These are phyloP conservation scores for Teratosphaeria epicoccoides DNA, from an alignment of 2,329 filamentous ascomycete genomes.

Conservation along the genomic window DNA sequence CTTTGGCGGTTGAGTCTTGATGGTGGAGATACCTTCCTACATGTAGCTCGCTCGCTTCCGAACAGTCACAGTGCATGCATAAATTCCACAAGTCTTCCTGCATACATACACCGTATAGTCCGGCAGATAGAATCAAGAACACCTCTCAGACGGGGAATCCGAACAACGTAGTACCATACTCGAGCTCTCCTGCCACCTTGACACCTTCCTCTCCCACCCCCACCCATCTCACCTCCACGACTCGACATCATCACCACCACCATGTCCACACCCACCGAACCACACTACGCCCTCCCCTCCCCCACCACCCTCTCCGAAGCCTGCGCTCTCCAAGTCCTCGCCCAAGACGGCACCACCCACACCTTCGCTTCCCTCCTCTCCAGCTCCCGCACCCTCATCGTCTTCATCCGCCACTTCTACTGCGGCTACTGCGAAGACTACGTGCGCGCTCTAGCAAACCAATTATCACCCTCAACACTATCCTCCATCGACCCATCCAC, in stretches of 20 bases:
- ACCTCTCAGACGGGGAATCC: too few species aligned
- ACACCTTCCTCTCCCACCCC: not conserved
- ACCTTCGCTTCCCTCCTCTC: constrained; percentile 13
- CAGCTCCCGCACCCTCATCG: constrained; percentile 14
- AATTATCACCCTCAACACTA: constrained; percentile 11
- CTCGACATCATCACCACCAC: not conserved
- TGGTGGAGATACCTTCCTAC: too few species aligned
- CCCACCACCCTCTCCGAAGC: constrained; percentile 12
- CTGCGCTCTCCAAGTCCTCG: constrained; percentile 15
- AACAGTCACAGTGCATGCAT: not conserved
- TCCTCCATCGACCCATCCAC: constrained; percentile 11
- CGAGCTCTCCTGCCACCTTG: not conserved
- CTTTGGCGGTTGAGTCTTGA: not conserved
- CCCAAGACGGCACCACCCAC: constrained; percentile 17
- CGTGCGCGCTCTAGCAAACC: constrained; percentile 16
- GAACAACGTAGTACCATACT: not conserved
- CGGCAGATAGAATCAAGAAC: too few species aligned
- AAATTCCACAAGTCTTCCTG: too few species aligned
- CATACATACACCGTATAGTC: too few species aligned
- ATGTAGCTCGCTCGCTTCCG: not conserved
- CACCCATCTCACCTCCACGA: not conserved
- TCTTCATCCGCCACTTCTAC: constrained; percentile 33
- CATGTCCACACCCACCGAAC: not conserved
- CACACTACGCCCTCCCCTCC: constrained; percentile 8
- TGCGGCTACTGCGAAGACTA: constrained; percentile 29